These are phyloP conservation scores for Calonectria montana DNA, from an alignment of 2,329 filamentous ascomycete species.

Conservation along the genomic window DNA sequence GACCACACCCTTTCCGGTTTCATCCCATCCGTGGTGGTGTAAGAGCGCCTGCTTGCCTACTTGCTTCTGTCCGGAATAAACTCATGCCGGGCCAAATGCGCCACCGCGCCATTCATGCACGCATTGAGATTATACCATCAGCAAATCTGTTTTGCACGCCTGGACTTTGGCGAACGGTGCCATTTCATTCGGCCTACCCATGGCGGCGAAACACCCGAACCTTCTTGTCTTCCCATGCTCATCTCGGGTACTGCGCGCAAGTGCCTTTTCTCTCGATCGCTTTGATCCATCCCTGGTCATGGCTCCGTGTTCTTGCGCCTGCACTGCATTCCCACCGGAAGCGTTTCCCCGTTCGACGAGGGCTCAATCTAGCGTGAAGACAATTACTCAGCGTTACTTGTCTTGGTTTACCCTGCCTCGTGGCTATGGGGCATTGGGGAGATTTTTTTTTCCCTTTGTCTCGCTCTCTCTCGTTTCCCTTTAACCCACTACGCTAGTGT, in stretches of 20 bases:
- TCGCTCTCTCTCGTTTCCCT: not conserved
- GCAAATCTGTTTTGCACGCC: not conserved
- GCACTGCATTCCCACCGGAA: slow-evolving; percentile 30
- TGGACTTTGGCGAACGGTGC: not conserved
- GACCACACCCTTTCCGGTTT: slow-evolving; percentile 8
- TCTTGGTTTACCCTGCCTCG: slow-evolving; percentile 1
- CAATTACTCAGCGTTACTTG: slow-evolving; percentile 20
- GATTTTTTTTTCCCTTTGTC: not conserved
- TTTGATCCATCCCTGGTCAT: slow-evolving; percentile 17
- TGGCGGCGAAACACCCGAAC: slow-evolving; percentile 22
- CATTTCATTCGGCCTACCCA: slow-evolving; percentile 10
- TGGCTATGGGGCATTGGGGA: not conserved
- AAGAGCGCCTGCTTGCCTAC: not conserved
- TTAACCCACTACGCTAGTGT: not conserved
- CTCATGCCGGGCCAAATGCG: slow-evolving; percentile 25
- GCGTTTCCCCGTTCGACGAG: slow-evolving; percentile 31
- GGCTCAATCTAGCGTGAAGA: slow-evolving; percentile 18
- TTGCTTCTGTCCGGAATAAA: slow-evolving; percentile 14
- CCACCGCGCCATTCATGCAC: slow-evolving; percentile 19
- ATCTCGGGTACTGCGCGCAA: slow-evolving; percentile 2
- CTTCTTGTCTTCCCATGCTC: not conserved
- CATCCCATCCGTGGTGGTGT: slow-evolving; percentile 3
- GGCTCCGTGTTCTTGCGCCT: not conserved
- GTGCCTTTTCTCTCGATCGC: slow-evolving; percentile 1
- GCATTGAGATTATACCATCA: slow-evolving; percentile 1